Evolutionary conservation across 2,329 filamentous ascomycete genomes (phyloP), one percentile per base, ranked within the genome.

Genomic region (Fusarium virguliforme): DNA sequence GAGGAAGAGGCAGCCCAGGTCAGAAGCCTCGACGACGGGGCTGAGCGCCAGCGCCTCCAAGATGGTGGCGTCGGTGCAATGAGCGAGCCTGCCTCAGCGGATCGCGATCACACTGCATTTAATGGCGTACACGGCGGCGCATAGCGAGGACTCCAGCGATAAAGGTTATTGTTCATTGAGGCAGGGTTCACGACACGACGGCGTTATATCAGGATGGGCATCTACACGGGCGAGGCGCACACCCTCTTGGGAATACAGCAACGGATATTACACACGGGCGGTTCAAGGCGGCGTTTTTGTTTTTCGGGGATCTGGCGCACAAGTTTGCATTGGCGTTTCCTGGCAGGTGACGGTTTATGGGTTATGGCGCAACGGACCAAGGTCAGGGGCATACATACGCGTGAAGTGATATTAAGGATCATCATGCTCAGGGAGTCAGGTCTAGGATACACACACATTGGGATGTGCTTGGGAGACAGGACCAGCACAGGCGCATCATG

Each of bases 171-270:
- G 43, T 62, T 54, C 43, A 48, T n/a, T 22, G 51, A 46, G 34
- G 61, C 54, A 30, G 48, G 34, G 32, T 58, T 60, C 32, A 65
- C 54, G 58, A 60, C 64, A 69, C 48, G 26, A 61, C 65, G 73
- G 73, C 70, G 71, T 75, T 74, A 43, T 43, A 48, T 66, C 59
- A 48, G 59, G 48, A 65, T 58, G 62, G 37, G 57, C 68, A 75
- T 74, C 71, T 74, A 70, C 51, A 70, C 22, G 41, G 66, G 68
- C 61, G 71, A 73, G 61, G 63, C 71, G 69, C 65, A 50, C 61
- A 56, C 66, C 67, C 64, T 65, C 22, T 62, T 51, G 64, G 60
- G 62, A 34, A 60, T 24, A 59, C n/a, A 30, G 34, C 10, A 38
- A 60, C 34, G 41, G 40, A 40, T 34, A n/a, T 38, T 24, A 62